A percentile compares a stretch with the other conserved stretches of the same genome.
Conservation (phyloP, 352 stramenopile species). For the Saprolegnia diclina region DNA sequence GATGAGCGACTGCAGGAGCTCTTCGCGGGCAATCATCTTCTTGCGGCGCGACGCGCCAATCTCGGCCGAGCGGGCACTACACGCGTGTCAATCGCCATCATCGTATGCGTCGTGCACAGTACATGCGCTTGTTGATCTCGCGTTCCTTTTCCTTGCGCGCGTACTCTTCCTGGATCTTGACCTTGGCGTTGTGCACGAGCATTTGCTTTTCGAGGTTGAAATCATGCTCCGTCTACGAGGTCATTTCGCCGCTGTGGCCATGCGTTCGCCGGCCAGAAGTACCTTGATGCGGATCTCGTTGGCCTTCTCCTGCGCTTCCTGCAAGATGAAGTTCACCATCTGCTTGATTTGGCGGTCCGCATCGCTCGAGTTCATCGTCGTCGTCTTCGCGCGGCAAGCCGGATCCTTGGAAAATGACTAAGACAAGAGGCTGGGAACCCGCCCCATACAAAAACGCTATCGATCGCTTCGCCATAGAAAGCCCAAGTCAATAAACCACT, state of each 20-base stretch:
- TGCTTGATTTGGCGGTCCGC: constrained; percentile 90
- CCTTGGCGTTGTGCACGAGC: constrained; percentile 96
- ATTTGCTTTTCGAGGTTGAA: constrained; percentile 99
- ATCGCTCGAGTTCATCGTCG: constrained; percentile 76
- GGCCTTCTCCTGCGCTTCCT: constrained; percentile 98
- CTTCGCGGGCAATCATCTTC: constrained; percentile 94
- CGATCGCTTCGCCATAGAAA: background rate
- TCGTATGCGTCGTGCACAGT: too few relatives aligned
- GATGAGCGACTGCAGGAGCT: constrained; percentile 83
- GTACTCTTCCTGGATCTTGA: constrained; percentile 97
- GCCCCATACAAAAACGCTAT: constrained; percentile 3
- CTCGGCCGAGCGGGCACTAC: constrained; percentile 85
- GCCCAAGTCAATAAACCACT: constrained; percentile 4
- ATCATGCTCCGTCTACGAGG: constrained; percentile 93
- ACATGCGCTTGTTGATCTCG: constrained; percentile 92
- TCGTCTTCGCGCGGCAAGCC: constrained; percentile 2
- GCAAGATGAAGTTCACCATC: constrained; percentile 99
- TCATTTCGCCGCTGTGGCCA: background rate
- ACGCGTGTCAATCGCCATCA: background rate
- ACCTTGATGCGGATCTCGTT: constrained; percentile 98
- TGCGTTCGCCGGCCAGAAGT: background rate
- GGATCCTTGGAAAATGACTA: constrained; percentile 22
- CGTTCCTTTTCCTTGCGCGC: constrained; percentile 96
- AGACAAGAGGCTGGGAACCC: constrained; percentile 20
- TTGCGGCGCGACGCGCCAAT: constrained; percentile 93